Evolutionary conservation across 345 rosid species (phyloP), one percentile per base, ranked within the genome.

Genomic region (Moricandia moricandioides): DNA sequence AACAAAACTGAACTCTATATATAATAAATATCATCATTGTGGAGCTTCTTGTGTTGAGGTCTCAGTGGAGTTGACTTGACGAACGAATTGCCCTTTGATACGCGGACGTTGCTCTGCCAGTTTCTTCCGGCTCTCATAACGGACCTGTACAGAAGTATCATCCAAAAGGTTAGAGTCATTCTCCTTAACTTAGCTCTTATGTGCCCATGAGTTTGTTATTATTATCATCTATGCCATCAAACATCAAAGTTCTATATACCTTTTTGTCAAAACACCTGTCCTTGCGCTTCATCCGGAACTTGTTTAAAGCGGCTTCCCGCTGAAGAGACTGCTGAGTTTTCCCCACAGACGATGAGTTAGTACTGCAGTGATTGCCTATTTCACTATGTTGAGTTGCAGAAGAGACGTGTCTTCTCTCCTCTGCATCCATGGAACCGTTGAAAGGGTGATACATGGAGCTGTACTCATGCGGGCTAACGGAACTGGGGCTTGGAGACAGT

Each of bases 181-280:
- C 65, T 65, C 51, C 21, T 45, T 7, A 37, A 17, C 52, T 16
- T 55, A 37, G 16, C 37, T 17, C 17, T 27, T n/a, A 27, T 24
- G 37, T 8, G 16, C 8, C 63, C 27, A 72, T 17, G 63, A 61
- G 37, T 39, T 40, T 40, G 4, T 43, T 31, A 31, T 31, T 5
- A 31, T 27, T 5, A 31, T 31, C 7, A 31, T 31, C 5, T 31
- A 31, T 2, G 6, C 7, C n/a, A n/a, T n/a, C n/a, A 10, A 26
- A 49, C 37, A 56, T 51, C 62, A 12, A 65, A 34, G 72, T 65
- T 33, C 7, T 45, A n/a, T 17, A 30, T 85, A 92, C 98, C 98
- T 89, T 95, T 84, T 92, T 95, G 66, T 89, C 97, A 61, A 73
- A 95, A 84, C 99, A 92, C 69, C 98, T 86, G 63, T 92, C 99